These are phyloP conservation scores for Cytospora chrysosperma DNA, from an alignment of 2,329 filamentous ascomycete genomes.

Conservation along the genomic window DNA sequence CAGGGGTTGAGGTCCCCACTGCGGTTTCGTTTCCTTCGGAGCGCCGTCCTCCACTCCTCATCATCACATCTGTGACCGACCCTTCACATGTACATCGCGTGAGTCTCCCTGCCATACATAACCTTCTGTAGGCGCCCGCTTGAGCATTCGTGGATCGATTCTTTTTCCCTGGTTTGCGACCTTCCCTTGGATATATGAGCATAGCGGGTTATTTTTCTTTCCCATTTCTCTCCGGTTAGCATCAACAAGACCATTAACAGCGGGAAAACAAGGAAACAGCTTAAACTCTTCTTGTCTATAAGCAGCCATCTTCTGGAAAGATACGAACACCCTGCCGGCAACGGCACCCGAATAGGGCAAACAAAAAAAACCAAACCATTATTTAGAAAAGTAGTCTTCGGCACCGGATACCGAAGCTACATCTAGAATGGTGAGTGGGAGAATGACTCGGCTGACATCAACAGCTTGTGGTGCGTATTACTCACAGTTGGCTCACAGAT, in stretches of 20 bases:
- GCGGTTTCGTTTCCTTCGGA: slow-evolving; percentile 19
- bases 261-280: slow-evolving; percentile 13
- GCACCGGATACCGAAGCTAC: slow-evolving; percentile 3
- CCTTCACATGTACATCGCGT: slow-evolving; percentile 25
- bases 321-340: slow-evolving; percentile 38
- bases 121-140: slow-evolving; percentile 47
- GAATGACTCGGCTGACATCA: background rate
- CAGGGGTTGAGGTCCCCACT: slow-evolving; percentile 14
- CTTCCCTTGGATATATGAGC: slow-evolving; percentile 35
- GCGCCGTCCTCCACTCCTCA: slow-evolving; percentile 16
- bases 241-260: slow-evolving; percentile 11
- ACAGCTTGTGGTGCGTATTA: background rate
- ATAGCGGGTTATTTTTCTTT: slow-evolving; percentile 35
- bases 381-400: slow-evolving; percentile 4
- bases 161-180: slow-evolving; percentile 42
- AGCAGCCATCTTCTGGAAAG: slow-evolving; percentile 18
- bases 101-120: slow-evolving; percentile 43
- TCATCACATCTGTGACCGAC: slow-evolving; percentile 26
- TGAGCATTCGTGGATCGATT: slow-evolving; percentile 31
- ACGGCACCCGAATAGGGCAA: slow-evolving; percentile 33
- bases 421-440: slow-evolving; percentile 36
- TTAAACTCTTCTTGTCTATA: slow-evolving; percentile 24
- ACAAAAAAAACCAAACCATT: background rate
- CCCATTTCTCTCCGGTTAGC: slow-evolving; percentile 29
- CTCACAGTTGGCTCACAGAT: slow-evolving; percentile 33